Evolutionary conservation across 1,139 yeast species (phyloP).

Genomic region (Debaryomyces nepalensis): DNA sequence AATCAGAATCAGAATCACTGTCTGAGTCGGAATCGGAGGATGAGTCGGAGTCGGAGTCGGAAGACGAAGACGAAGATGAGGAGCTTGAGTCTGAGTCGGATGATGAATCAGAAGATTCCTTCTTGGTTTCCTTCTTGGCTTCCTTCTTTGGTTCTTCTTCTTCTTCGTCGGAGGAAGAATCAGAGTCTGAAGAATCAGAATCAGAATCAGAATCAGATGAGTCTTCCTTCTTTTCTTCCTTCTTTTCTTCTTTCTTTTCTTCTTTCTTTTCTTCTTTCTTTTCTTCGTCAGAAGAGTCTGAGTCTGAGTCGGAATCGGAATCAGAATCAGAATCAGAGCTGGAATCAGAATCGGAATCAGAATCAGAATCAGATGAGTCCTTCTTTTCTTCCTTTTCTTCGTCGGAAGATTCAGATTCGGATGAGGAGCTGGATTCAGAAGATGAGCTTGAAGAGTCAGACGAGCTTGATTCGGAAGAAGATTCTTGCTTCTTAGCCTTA

Average conservation of each 20-base stretch:
- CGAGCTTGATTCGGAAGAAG: slow-evolving; percentile 27
- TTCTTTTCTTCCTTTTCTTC: slow-evolving; percentile 12
- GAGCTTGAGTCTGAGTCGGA: slow-evolving; percentile 31
- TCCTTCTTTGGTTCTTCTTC: slow-evolving; percentile 8
- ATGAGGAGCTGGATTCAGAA: slow-evolving; percentile 16
- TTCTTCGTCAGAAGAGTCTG: slow-evolving; percentile 18
- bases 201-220: slow-evolving; percentile 34
- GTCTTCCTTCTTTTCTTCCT: slow-evolving; percentile 25
- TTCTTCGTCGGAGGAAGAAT: slow-evolving; percentile 17
- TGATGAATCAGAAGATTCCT: slow-evolving; percentile 13
- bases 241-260: slow-evolving; percentile 25
- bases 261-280: slow-evolving; percentile 6
- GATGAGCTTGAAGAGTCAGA: slow-evolving; percentile 22
- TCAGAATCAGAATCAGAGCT: slow-evolving; percentile 26
- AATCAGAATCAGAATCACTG: slow-evolving; percentile 32
- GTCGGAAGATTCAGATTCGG: slow-evolving; percentile 19
- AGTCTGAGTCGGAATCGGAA: slow-evolving; percentile 14
- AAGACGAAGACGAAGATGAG: slow-evolving; percentile 32
- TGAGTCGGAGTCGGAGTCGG: slow-evolving; percentile 23
- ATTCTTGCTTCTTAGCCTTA: slow-evolving; percentile 35
- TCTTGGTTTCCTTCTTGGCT: slow-evolving; percentile 24
- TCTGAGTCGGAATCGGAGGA: slow-evolving; percentile 23
- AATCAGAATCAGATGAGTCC: slow-evolving; percentile 5
- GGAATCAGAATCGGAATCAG: slow-evolving; percentile 18
- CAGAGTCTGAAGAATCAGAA: slow-evolving; percentile 27